Evolutionary conservation across 805 yeast species (phyloP).

Genomic region (Starmerella sirachaensis): DNA sequence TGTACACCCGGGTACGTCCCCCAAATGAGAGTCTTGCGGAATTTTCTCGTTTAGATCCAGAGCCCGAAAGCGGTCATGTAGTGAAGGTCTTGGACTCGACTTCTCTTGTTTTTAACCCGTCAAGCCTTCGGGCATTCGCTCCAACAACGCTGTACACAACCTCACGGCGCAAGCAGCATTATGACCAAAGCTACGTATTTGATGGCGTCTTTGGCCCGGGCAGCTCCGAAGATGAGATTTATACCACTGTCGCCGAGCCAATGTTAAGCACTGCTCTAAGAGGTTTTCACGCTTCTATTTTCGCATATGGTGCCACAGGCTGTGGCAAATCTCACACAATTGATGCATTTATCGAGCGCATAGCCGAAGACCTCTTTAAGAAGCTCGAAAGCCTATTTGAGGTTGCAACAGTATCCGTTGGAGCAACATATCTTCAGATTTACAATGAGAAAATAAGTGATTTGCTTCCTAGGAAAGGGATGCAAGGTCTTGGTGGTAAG

Average conservation of each 20-base stretch:
- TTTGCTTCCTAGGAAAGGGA: constrained; percentile 48
- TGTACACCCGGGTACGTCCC: constrained; percentile 13
- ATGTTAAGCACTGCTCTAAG: constrained; percentile 62
- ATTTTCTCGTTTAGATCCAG: too few relatives aligned
- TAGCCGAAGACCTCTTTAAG: constrained; percentile 62
- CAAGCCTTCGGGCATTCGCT: constrained; percentile 28
- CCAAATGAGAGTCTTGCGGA: neutral
- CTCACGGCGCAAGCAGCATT: constrained; percentile 3
- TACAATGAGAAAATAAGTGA: constrained; percentile 86
- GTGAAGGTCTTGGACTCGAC: constrained; percentile 72
- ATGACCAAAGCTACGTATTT: constrained; percentile 44
- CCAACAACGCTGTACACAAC: constrained; percentile 6
- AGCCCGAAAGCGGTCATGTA: constrained; percentile 30
- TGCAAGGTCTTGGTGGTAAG: too few relatives aligned
- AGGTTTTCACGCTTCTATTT: constrained; percentile 82
- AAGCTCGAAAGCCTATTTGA: constrained; percentile 6
- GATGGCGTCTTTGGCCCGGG: constrained; percentile 63
- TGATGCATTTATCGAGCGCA: constrained; percentile 64
- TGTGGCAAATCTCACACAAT: constrained; percentile 96
- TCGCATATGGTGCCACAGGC: constrained; percentile 94
- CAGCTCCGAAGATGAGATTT: constrained; percentile 57
- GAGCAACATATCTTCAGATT: constrained; percentile 56
- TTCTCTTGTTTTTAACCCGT: constrained; percentile 81
- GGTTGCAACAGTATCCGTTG: constrained; percentile 28
- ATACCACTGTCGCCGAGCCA: constrained; percentile 53